Conservation (phyloP, 2,329 filamentous ascomycete genomes). For the Fusarium sp. region DNA sequence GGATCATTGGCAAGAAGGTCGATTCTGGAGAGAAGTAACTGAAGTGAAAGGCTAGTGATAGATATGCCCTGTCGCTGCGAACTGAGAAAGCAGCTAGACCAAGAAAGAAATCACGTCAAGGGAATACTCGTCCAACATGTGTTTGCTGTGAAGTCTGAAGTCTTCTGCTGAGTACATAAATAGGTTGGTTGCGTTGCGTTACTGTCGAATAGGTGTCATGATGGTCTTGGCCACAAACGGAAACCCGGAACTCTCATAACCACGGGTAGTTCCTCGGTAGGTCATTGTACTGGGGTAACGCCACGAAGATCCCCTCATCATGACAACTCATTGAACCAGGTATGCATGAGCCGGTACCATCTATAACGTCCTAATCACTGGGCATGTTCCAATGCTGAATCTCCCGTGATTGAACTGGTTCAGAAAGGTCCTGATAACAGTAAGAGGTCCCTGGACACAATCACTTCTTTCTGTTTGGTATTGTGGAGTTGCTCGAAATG, state of each 20-base stretch:
- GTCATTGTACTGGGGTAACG: not conserved
- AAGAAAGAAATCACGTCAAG: slow-evolving; percentile 37
- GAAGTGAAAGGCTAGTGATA: slow-evolving; percentile 14
- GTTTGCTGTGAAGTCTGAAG: slow-evolving; percentile 1
- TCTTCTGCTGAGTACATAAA: not conserved
- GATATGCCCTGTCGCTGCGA: slow-evolving; percentile 34
- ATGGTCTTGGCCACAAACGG: slow-evolving; percentile 25
- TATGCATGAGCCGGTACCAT: not conserved
- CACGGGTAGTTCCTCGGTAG: not conserved
- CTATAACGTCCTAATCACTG: not conserved
- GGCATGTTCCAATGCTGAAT: not conserved
- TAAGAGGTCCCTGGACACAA: not conserved
- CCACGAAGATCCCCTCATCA: slow-evolving; percentile 15
- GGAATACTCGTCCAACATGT: slow-evolving; percentile 3
- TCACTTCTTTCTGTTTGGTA: not conserved
- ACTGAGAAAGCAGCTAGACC: slow-evolving; percentile 40
- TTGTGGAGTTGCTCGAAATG: not conserved
- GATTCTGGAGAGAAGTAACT: slow-evolving; percentile 16
- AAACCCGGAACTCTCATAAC: slow-evolving; percentile 23
- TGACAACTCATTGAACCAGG: slow-evolving; percentile 3
- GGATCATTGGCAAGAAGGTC: slow-evolving; percentile 8
- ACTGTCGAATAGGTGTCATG: slow-evolving; percentile 13
- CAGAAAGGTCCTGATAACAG: not conserved
- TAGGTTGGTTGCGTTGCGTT: not conserved
- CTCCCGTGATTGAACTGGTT: not conserved